phyloP scores from a whole-genome alignment of 192 early-diverging fungal genomes.

The Glomus cerebriforme region DNA sequence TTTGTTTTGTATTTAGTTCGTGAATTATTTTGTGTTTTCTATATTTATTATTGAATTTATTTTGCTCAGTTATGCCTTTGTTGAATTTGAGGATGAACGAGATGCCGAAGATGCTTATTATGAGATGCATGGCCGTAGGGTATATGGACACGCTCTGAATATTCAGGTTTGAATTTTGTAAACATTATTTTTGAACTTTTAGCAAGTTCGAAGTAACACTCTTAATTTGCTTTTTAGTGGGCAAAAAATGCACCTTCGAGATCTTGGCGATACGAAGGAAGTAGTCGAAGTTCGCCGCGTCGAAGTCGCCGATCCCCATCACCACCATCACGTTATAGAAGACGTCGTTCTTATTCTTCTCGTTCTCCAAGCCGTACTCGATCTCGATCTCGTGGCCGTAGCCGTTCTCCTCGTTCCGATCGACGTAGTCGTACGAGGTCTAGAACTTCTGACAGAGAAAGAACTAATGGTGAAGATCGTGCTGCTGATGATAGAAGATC shows the following conservation, averaged over 20 bases:
- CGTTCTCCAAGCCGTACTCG: slow-evolving; percentile 41
- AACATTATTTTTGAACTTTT: not conserved
- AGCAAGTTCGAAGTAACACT: not conserved
- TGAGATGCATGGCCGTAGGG: slow-evolving; percentile 82
- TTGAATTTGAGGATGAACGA: slow-evolving; percentile 89
- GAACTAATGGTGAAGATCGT: slow-evolving; percentile 15
- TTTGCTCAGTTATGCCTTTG: slow-evolving; percentile 83
- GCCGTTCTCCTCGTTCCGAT: slow-evolving; percentile 11
- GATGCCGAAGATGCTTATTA: slow-evolving; percentile 94
- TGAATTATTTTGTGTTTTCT: slow-evolving; percentile 8
- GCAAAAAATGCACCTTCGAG: slow-evolving; percentile 83
- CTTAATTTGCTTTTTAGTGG: slow-evolving; percentile 54
- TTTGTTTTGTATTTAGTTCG: slow-evolving; percentile 4
- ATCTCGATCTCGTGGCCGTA: slow-evolving; percentile 25
- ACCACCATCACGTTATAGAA: slow-evolving; percentile 29
- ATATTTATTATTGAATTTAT: slow-evolving; percentile 10
- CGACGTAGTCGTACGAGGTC: not conserved
- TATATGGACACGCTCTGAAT: slow-evolving; percentile 79
- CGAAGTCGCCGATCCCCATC: slow-evolving; percentile 45
- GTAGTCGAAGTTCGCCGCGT: slow-evolving; percentile 47
- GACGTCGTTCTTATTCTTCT: slow-evolving; percentile 48
- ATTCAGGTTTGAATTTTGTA: slow-evolving; percentile 64
- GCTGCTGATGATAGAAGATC: slow-evolving; percentile 4
- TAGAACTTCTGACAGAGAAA: not conserved
- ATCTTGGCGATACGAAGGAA: slow-evolving; percentile 78